phyloP scores from a whole-genome alignment of 1,139 yeast genomes.

The Pichia sp. region DNA sequence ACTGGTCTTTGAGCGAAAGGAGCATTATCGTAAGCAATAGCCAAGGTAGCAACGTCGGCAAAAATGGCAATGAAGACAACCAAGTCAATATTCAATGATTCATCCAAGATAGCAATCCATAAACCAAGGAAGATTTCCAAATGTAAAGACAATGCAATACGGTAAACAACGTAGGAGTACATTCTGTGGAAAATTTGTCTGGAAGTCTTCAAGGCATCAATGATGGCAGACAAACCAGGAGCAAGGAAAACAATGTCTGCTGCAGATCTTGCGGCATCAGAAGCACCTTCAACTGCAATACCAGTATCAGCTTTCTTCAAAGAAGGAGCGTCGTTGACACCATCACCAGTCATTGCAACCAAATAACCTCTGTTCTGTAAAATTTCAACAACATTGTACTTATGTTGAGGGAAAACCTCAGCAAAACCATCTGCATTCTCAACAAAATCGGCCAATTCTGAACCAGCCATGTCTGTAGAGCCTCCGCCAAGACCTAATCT shows the following conservation, averaged over 20 bases:
- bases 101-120: conserved; percentile 90
- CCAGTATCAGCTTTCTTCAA: conserved; percentile 96
- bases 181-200: conserved; percentile 98
- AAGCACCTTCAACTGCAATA: conserved; percentile 96
- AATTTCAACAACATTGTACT: conserved; percentile 87
- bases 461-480: conserved; percentile 87
- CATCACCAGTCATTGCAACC: conserved; percentile 98
- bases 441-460: conserved; percentile 92
- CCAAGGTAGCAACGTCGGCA: conserved; percentile 93
- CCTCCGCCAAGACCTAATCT: conserved; percentile 90
- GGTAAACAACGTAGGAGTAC: conserved; percentile 95
- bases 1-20: conserved; percentile 96
- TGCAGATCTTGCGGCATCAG: conserved; percentile 95
- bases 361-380: conserved; percentile 89
- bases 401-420: conserved; percentile 96
- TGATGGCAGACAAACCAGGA: conserved; percentile 92
- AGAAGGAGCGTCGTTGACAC: conserved; percentile 96
- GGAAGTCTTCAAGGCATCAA: conserved; percentile 90
- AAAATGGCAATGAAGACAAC: conserved; percentile 92
- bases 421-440: conserved; percentile 97
- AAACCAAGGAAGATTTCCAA: conserved; percentile 89
- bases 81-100: conserved; percentile 76
- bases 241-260: conserved; percentile 95
- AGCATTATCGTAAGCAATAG: conserved; percentile 96
- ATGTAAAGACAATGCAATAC: conserved; percentile 90